These are phyloP conservation scores for Thalassiosira oceanica DNA, from an alignment of 352 stramenopile species.

Conservation along the genomic window DNA sequence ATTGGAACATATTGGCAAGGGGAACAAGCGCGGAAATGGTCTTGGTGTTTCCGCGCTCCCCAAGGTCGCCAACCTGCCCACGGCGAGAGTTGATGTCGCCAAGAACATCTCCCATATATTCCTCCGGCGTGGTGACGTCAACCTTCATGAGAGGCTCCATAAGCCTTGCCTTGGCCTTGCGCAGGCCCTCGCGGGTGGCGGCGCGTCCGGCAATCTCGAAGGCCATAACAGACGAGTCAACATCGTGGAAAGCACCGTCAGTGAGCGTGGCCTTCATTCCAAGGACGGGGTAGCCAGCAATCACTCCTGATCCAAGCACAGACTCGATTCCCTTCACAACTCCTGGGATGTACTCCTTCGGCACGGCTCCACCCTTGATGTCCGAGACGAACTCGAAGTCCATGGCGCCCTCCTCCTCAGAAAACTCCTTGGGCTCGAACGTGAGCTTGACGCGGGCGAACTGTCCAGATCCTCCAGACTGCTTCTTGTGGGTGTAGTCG, in stretches of 20 bases:
- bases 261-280: conserved; percentile 85
- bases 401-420: conserved; percentile 73
- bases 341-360: conserved; percentile 88
- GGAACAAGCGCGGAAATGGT: conserved; percentile 81
- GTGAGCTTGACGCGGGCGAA: conserved; percentile 84
- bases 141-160: conserved; percentile 89
- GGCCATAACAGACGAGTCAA: conserved; percentile 86
- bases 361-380: conserved; percentile 84
- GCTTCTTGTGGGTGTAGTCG: conserved; percentile 89
- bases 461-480: conserved; percentile 85
- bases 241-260: conserved; percentile 86
- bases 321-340: conserved; percentile 86
- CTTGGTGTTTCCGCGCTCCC: conserved; percentile 84
- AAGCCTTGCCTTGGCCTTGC: conserved; percentile 81
- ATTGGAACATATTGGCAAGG: conserved; percentile 89
- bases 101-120: conserved; percentile 88
- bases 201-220: conserved; percentile 87
- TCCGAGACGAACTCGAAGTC: conserved; percentile 84
- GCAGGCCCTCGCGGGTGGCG: conserved; percentile 79
- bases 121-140: conserved; percentile 85
- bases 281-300: conserved; percentile 84
- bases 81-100: conserved; percentile 86
- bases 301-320: conserved; percentile 80
- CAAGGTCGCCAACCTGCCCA: conserved; percentile 83
- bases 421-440: conserved; percentile 83